Evolutionary conservation across 192 early-diverging fungal species (phyloP), one percentile per base, ranked within the genome.

Genomic region (Ramicandelaber brevisporus): DNA sequence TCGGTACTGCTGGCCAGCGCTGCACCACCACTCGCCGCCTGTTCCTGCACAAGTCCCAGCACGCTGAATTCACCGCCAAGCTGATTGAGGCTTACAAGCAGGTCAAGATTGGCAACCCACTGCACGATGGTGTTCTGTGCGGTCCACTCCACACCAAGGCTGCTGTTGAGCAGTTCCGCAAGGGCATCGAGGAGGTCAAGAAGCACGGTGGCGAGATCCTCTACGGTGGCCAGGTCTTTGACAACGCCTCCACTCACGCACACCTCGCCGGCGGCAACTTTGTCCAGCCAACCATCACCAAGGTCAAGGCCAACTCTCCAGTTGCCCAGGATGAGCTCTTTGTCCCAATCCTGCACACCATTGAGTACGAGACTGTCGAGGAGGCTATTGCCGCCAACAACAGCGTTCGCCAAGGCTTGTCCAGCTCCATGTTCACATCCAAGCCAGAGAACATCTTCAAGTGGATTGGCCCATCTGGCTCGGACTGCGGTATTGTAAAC

Each of bases 241-340:
- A 63, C 31, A 43, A 61, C 5, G 46, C 59, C 6, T n/a, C n/a
- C n/a, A n/a, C n/a, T n/a, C n/a, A n/a, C n/a, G n/a, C n/a, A n/a
- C n/a, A n/a, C n/a, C n/a, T n/a, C n/a, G n/a, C n/a, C n/a, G n/a
- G n/a, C n/a, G 88, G 88, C 6, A 83, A 83, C 64, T 95, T 77
- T 70, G 88, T 95, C 18, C 61, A 65, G 37, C 88, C 88, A 12
- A 84, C 88, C 6, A 71, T 95, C 40, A 89, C 83, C n/a, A 57
- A 58, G 43, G 76, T 89, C 17, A 37, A 43, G 20, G 59, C 70
- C 12, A 58, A 63, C 30, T 73, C 78, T 11, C 61, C 68, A 0
- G 68, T 95, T 5, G 78, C 82, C 26, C 72, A 86, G 48, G 67
- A 83, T 43, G 88, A 95, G 57, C 71, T 85, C 31, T 95, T 95